Conservation (phyloP, 768 basidiomycete genomes). For the Boletus huronensis region DNA sequence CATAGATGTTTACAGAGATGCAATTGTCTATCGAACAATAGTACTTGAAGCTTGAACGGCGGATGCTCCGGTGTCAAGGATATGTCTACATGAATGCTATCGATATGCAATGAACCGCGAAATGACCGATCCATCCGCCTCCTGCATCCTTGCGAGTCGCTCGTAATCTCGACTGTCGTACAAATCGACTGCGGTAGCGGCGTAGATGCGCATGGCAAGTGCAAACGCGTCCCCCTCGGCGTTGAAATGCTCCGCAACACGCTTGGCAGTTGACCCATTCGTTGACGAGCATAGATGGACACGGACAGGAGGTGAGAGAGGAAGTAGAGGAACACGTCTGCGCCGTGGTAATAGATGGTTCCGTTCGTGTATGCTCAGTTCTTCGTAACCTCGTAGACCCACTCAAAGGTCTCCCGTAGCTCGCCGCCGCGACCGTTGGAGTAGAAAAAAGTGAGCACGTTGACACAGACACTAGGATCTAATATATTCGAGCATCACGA, state of each 20-base stretch:
- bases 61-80: too few relatives aligned
- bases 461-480: conserved; percentile 21
- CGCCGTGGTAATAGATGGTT: conserved; percentile 17
- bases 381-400: conserved; percentile 19
- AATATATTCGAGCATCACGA: background rate
- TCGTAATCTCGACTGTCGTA: conserved; percentile 17
- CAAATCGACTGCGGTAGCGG: conserved; percentile 8
- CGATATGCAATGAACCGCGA: background rate
- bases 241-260: conserved; percentile 16
- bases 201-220: conserved; percentile 18
- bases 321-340: conserved; percentile 20
- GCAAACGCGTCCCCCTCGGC: conserved; percentile 17
- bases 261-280: conserved; percentile 10
- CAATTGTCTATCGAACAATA: too few relatives aligned
- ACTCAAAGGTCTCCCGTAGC: conserved; percentile 20
- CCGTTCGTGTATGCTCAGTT: conserved; percentile 21
- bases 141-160: conserved; percentile 15
- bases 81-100: too few relatives aligned
- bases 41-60: too few relatives aligned
- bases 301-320: conserved; percentile 19
- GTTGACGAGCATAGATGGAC: conserved; percentile 15
- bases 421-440: conserved; percentile 18
- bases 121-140: conserved; percentile 12
- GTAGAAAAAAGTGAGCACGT: conserved; percentile 21
- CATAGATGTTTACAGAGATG: too few relatives aligned